These are phyloP conservation scores for Lactifluus hygrophoroides DNA, from an alignment of 768 basidiomycete species.

Conservation along the genomic window DNA sequence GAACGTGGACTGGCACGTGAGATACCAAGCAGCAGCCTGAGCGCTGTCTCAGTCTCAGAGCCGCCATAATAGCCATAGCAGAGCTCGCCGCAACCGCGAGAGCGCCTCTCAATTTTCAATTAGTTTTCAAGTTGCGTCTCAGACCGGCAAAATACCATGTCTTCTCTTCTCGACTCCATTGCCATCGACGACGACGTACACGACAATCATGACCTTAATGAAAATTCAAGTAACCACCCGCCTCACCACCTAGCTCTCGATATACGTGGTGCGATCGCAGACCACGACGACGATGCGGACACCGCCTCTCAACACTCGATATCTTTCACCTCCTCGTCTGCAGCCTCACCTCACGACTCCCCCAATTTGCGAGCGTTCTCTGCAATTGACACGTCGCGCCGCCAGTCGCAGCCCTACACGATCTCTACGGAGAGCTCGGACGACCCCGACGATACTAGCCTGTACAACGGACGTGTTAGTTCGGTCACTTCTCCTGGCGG, in stretches of 20 bases:
- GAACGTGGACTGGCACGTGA: too few species aligned
- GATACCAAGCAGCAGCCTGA: too few species aligned
- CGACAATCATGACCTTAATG: neutral
- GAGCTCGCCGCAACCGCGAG: too few species aligned
- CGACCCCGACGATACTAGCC: conserved; percentile 8
- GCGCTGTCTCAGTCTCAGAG: too few species aligned
- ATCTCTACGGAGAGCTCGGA: conserved; percentile 17
- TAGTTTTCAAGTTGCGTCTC: neutral
- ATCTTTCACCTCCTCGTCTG: conserved; percentile 53
- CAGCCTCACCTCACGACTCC: conserved; percentile 42
- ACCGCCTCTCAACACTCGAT: conserved; percentile 76
- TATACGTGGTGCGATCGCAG: conserved; percentile 21
- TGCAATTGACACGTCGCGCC: conserved; percentile 24
- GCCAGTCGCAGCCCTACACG: conserved; percentile 39
- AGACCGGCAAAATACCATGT: neutral
- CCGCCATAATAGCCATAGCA: neutral
- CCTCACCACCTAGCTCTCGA: conserved; percentile 3
- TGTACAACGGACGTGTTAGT: conserved; percentile 5
- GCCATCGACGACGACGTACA: conserved; percentile 13
- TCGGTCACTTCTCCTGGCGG: conserved; percentile 11
- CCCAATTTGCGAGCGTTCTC: conserved; percentile 19
- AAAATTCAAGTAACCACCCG: neutral
- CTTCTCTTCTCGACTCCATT: neutral
- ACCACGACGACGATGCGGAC: conserved; percentile 53
- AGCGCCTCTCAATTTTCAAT: neutral